These are phyloP conservation scores for Ceratocystis cubensis DNA, from an alignment of 2,329 filamentous ascomycete species.

Conservation along the genomic window DNA sequence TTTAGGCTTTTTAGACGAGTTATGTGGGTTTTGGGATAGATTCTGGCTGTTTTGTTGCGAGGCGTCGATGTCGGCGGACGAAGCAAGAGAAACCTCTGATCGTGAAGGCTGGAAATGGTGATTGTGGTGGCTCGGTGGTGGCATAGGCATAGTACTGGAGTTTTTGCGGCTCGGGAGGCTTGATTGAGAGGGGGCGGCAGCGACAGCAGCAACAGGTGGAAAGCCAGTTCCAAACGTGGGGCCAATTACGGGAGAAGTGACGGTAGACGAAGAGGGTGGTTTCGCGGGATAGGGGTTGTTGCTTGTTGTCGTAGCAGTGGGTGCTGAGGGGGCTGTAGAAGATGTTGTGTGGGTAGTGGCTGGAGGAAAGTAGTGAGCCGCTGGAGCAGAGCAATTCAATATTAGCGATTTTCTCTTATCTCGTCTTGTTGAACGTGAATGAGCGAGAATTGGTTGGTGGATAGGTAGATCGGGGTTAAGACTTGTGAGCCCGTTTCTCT, in stretches of 20 bases:
- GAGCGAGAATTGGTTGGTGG: not conserved
- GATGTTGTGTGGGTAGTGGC: slow-evolving; percentile 24
- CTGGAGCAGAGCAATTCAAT: slow-evolving; percentile 21
- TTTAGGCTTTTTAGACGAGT: slow-evolving; percentile 36
- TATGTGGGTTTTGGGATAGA: not conserved
- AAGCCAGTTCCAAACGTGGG: slow-evolving; percentile 7
- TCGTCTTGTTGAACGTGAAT: not conserved
- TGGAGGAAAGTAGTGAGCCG: slow-evolving; percentile 26
- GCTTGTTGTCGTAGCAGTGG: not conserved
- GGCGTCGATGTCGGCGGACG: slow-evolving; percentile 37
- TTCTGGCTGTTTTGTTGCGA: slow-evolving; percentile 17
- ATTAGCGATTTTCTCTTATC: slow-evolving; percentile 20
- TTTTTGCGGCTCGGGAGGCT: slow-evolving; percentile 22
- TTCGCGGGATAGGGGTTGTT: not conserved
- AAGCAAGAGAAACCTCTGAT: slow-evolving; percentile 42
- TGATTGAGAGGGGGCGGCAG: slow-evolving; percentile 18
- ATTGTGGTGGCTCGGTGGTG: slow-evolving; percentile 28
- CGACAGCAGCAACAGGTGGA: not conserved
- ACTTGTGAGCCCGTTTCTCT: not conserved
- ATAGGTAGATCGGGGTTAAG: too few relatives aligned
- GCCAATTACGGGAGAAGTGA: not conserved
- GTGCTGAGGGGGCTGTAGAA: not conserved
- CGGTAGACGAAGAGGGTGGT: slow-evolving; percentile 3
- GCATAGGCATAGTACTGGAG: slow-evolving; percentile 11
- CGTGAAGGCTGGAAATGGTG: slow-evolving; percentile 34